Base-by-base conservation (phyloP, 2,329 filamentous ascomycete genomes). In the Xylaria sp. region DNA sequence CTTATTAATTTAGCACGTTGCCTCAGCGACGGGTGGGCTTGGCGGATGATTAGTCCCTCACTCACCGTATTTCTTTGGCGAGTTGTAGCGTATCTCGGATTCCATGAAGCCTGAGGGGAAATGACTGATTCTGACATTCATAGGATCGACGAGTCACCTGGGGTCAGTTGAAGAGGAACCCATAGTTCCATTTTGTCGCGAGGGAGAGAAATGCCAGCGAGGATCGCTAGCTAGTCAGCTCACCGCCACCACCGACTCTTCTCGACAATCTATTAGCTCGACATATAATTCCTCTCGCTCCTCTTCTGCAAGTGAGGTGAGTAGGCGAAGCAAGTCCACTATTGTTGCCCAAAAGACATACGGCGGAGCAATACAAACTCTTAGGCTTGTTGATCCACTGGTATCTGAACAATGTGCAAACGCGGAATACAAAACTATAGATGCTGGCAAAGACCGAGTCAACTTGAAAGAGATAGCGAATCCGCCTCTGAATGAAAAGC, bases 221-320 rank as follows among this genome's bases (percentile, higher is more conserved):
- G 67, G 67, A 42, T 76, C 72, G 27, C 65, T 66, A 18, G 54
- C 59, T 8, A 71, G 69, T 59, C 59, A 73, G 25, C 58, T 68
- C 27, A 73, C 73, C 5, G 53, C 65, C 18, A 69, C 66, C 10
- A 66, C 69, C 21, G 58, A 69, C 29, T 69, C 70, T 32, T 68
- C 68, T 58, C 70, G 66, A 25, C 68, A 71, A 32, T 74, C 73
- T 21, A 57, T 35, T 35, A 35, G 59, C 37, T 62, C 63, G 25
- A 73, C 74, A 10, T 60, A 50, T 29, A 55, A 57, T 37, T 68
- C 71, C 2, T 63, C 66, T 54, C 63, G 57, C 51, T 68, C 64
- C 27, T 75, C 73, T 3, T 71, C 69, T 2, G 63, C 66, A 51
- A 73, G 71, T 55, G 71, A 73, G 23, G n/a, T 60, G 10, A 71